These are phyloP conservation scores for Pyrenophora tritici-repentis DNA, from an alignment of 2,329 filamentous ascomycete species.

Conservation along the genomic window DNA sequence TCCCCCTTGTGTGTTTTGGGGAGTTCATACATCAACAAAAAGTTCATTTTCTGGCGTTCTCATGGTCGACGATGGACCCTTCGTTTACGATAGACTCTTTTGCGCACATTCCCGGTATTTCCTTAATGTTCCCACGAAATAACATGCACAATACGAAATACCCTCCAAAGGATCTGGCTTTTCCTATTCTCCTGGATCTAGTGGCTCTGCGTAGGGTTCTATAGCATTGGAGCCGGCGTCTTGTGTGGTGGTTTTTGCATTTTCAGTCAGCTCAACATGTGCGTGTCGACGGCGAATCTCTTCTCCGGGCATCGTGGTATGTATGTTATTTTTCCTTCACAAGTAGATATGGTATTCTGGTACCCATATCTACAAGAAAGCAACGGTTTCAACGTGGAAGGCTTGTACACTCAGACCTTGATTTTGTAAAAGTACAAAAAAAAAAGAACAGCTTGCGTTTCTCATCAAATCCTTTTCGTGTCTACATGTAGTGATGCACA, in stretches of 20 bases:
- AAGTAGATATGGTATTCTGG: slow-evolving; percentile 7
- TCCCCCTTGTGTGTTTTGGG: slow-evolving; percentile 20
- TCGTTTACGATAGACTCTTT: slow-evolving; percentile 28
- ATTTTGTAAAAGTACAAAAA: slow-evolving; percentile 32
- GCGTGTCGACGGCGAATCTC: slow-evolving; percentile 12
- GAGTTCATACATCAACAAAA: slow-evolving; percentile 37
- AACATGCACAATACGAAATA: slow-evolving; percentile 30
- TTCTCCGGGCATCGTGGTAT: slow-evolving; percentile 37
- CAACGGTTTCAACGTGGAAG: slow-evolving; percentile 17
- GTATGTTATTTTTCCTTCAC: slow-evolving; percentile 23
- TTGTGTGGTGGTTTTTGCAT: slow-evolving; percentile 33
- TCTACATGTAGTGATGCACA: background rate
- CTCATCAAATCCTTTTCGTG: background rate
- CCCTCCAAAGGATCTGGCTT: slow-evolving; percentile 25
- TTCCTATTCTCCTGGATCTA: slow-evolving; percentile 20
- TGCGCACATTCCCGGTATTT: slow-evolving; percentile 23
- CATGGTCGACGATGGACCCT: slow-evolving; percentile 30
- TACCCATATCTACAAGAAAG: slow-evolving; percentile 9
- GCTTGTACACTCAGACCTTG: slow-evolving; percentile 7
- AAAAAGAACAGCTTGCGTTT: slow-evolving; percentile 17
- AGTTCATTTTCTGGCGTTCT: slow-evolving; percentile 41
- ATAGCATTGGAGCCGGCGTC: slow-evolving; percentile 40
- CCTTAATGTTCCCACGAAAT: slow-evolving; percentile 34
- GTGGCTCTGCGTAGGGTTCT: slow-evolving; percentile 13
- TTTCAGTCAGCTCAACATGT: slow-evolving; percentile 19